A percentile compares a stretch with the other conserved stretches of the same genome.
These are phyloP conservation scores for Chlorencoelia australis DNA, from an alignment of 2,329 filamentous ascomycete genomes.

Conservation along the genomic window DNA sequence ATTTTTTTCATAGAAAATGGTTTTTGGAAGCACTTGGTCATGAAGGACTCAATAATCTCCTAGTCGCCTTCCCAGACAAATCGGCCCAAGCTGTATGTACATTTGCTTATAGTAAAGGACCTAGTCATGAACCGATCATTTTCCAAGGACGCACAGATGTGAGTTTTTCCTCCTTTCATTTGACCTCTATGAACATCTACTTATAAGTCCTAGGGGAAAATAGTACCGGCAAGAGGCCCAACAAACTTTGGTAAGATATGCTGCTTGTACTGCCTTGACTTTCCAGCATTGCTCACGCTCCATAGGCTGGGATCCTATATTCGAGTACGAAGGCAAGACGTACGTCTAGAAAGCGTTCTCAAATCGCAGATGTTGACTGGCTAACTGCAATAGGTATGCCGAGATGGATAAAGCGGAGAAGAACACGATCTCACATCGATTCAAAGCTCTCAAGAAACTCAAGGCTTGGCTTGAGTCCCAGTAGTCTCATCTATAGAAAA, in stretches of 20 bases:
- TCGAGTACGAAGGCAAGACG: constrained; percentile 87
- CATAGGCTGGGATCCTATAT: constrained; percentile 92
- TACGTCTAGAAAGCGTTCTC: constrained; percentile 11
- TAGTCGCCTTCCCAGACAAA: constrained; percentile 83
- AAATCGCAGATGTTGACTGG: neutral
- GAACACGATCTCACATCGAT: constrained; percentile 89
- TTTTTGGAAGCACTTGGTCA: constrained; percentile 80
- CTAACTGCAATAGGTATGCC: constrained; percentile 57
- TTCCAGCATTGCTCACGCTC: constrained; percentile 10
- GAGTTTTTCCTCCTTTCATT: constrained; percentile 10
- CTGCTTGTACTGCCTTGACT: neutral
- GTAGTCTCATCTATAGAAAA: neutral
- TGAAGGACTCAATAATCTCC: constrained; percentile 77
- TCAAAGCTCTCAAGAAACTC: constrained; percentile 77
- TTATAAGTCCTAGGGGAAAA: constrained; percentile 48
- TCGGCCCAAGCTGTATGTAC: constrained; percentile 90
- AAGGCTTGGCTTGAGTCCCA: constrained; percentile 58
- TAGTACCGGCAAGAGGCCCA: constrained; percentile 76
- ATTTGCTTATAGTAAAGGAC: constrained; percentile 83
- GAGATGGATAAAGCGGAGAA: constrained; percentile 87
- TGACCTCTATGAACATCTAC: neutral
- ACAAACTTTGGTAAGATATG: constrained; percentile 63
- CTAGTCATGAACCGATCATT: constrained; percentile 70
- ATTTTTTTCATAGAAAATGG: constrained; percentile 61
- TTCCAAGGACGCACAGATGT: constrained; percentile 88